Conservation (phyloP, 108 stramenopile species). For the Discostella stelligeroides region DNA sequence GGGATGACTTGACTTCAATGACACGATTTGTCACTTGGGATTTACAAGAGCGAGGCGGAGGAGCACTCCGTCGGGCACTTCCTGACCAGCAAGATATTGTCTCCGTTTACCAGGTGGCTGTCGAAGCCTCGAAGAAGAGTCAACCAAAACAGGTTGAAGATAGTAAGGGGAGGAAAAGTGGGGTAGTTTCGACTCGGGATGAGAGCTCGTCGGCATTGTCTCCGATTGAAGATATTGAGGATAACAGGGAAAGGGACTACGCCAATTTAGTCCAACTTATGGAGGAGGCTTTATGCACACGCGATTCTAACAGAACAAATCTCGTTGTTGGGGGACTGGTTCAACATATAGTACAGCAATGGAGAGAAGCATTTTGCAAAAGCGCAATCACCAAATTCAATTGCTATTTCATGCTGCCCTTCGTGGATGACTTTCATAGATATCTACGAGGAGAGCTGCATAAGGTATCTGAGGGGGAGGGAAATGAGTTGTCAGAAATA, state of each 20-base stretch:
- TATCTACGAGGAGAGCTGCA: conserved; percentile 79
- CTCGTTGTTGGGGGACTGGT: conserved; percentile 87
- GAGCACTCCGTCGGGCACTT: conserved; percentile 79
- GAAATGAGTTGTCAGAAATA: conserved; percentile 54
- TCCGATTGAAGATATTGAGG: conserved; percentile 51
- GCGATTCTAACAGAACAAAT: conserved; percentile 81
- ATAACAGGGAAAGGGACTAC: conserved; percentile 68
- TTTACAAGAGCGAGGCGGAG: conserved; percentile 82
- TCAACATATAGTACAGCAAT: conserved; percentile 85
- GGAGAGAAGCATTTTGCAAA: conserved; percentile 85
- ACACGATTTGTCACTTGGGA: conserved; percentile 96
- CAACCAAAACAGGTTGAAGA: conserved; percentile 44
- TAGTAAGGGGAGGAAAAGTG: conserved; percentile 44
- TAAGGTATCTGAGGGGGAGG: conserved; percentile 67
- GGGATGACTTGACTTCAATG: conserved; percentile 86
- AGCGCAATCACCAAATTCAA: conserved; percentile 92
- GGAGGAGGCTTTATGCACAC: conserved; percentile 83
- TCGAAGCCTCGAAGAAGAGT: conserved; percentile 55
- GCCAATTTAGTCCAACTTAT: conserved; percentile 86
- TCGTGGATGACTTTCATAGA: conserved; percentile 88
- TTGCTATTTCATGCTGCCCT: conserved; percentile 93
- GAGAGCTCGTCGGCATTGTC: conserved; percentile 39
- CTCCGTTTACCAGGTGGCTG: conserved; percentile 70
- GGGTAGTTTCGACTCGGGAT: conserved; percentile 46
- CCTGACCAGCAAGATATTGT: conserved; percentile 80